These are phyloP conservation scores for Cadophora sp. DNA, from an alignment of 2,329 filamentous ascomycete genomes.

Conservation along the genomic window DNA sequence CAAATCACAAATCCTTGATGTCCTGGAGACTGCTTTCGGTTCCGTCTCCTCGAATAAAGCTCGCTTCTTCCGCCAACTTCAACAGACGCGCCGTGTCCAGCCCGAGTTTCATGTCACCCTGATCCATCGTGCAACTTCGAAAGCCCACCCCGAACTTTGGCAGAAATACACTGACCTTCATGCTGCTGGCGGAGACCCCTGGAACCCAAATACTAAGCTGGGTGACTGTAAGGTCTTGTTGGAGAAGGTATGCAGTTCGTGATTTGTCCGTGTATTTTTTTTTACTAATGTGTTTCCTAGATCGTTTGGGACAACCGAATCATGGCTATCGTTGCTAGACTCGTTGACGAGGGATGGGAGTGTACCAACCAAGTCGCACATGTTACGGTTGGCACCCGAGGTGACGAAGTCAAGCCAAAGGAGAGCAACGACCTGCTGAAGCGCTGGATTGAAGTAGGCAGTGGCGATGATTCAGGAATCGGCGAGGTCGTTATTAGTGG, in stretches of 20 bases:
- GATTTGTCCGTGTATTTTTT: not conserved
- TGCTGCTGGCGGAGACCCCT: conserved; percentile 40
- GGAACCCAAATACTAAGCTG: conserved; percentile 57
- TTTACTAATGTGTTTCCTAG: conserved; percentile 41
- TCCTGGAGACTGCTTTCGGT: conserved; percentile 75
- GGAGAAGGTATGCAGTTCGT: conserved; percentile 56
- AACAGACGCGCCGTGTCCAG: conserved; percentile 78
- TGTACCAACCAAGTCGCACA: conserved; percentile 83
- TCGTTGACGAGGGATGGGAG: conserved; percentile 68
- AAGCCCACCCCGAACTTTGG: conserved; percentile 75
- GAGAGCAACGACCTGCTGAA: conserved; percentile 89
- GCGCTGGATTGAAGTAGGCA: conserved; percentile 72
- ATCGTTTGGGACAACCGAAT: conserved; percentile 85
- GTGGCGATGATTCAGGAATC: conserved; percentile 42
- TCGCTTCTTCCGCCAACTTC: conserved; percentile 78
- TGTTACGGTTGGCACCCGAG: conserved; percentile 86
- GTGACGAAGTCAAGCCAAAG: conserved; percentile 80
- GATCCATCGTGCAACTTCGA: conserved; percentile 75
- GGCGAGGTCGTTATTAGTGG: conserved; percentile 41
- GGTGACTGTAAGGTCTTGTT: conserved; percentile 70
- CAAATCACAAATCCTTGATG: conserved; percentile 55
- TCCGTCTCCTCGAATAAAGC: conserved; percentile 56
- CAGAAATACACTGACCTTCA: conserved; percentile 71
- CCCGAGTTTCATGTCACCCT: conserved; percentile 92
- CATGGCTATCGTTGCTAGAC: conserved; percentile 88